Base-by-base conservation (phyloP, 2,329 filamentous ascomycete species). In the Iodosphaeria phyllophila region DNA sequence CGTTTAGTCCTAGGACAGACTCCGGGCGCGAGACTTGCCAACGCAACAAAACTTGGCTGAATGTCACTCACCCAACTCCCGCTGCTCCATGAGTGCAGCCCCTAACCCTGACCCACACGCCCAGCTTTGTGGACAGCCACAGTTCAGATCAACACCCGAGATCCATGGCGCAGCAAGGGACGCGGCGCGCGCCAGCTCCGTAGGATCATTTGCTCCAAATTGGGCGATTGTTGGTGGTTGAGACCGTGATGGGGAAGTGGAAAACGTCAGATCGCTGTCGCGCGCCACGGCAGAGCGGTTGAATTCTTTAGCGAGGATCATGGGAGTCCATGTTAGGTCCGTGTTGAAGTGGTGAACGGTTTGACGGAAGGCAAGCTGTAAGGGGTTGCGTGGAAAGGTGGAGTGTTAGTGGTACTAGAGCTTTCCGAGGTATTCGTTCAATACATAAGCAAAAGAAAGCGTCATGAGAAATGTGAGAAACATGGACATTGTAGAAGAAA, bases 91-190 rank as follows among this genome's bases (percentile, higher is more conserved):
- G 17, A 79, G 51, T n/a, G 68, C 68, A 4, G 73, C 74, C 5
- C 74, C 74, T 3, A 79, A 54, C 1, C 56, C 65, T 43, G 73
- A 68, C 20, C 70, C 64, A 37, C 74, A 74, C 0, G 74, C 73
- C 74, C 74, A 78, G 5, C 64, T 64, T 46, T 79, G 74, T 6
- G 74, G 74, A 38, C 74, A 79, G 8, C 74, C 74, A 43, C 74
- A 79, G 49, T 78, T 78, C 20, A 78, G 53, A 37, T 78, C 70
- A 3, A 78, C 60, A 32, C 74, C 74, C 36, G 60, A 61, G 26
- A 66, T 63, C 40, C 53, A 66, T 2, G 72, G 71, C 0, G 59
- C 63, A 3, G 68, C 65, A 23, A 78, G 58, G 13, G 60, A 54
- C 0, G 71, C 60, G 8, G 73, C 70, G 16, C 71, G 59, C 9